These are phyloP conservation scores for Xylariaceae sp. DNA, from an alignment of 2,329 filamentous ascomycete species.

Conservation along the genomic window DNA sequence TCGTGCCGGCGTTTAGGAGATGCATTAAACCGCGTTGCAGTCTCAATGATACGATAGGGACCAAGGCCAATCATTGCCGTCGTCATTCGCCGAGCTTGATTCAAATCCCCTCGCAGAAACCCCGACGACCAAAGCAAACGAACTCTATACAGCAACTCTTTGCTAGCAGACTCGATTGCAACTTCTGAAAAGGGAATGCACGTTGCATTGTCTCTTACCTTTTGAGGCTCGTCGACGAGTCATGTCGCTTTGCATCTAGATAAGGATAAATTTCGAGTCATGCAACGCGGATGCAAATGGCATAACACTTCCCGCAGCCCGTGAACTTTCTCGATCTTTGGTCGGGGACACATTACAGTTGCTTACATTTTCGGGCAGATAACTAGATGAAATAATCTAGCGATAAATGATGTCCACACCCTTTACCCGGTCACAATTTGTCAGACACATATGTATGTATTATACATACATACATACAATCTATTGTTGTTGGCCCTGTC, in stretches of 20 bases:
- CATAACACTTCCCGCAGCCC: too few relatives aligned
- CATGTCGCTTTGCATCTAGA: constrained; percentile 9
- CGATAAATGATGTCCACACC: constrained; percentile 4
- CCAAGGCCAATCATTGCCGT: constrained; percentile 4
- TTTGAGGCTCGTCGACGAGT: background rate
- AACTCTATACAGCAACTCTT: constrained; percentile 2
- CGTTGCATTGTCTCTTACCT: background rate
- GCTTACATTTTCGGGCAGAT: constrained; percentile 12
- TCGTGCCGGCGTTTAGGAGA: background rate
- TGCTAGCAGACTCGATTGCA: constrained; percentile 4
- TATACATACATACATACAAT: too few relatives aligned
- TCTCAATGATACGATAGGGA: constrained; percentile 7
- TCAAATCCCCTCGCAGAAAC: constrained; percentile 18
- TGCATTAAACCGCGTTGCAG: constrained; percentile 10
- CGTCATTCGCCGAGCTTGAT: constrained; percentile 15
- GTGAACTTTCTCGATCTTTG: background rate
- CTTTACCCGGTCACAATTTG: constrained; percentile 21
- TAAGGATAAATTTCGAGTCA: background rate
- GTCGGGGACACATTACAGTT: constrained; percentile 15
- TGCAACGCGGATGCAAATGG: background rate
- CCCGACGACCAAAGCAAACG: constrained; percentile 8
- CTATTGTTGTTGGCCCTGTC: too few relatives aligned
- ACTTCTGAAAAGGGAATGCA: constrained; percentile 16
- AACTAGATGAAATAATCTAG: background rate
- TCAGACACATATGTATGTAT: constrained; percentile 21